Base-by-base conservation (phyloP, 352 stramenopile genomes). In the Phytophthora sojae region DNA sequence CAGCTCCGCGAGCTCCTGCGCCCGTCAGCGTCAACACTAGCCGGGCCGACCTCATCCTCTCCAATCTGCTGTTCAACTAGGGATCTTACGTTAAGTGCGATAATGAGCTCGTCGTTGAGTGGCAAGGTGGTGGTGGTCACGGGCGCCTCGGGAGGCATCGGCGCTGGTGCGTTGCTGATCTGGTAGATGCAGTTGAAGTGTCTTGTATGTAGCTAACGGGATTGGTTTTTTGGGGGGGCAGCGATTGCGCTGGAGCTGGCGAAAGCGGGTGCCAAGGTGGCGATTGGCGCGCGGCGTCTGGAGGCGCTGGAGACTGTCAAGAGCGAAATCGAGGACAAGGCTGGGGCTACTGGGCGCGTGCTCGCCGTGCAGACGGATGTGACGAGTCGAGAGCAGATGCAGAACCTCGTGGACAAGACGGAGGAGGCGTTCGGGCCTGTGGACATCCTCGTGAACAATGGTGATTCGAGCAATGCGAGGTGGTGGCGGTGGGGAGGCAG, bases 371-470 rank as follows among this genome's bases (percentile, higher is more conserved):
- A 73, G 54, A 85, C 77, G 2, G 86, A 93, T 29, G 86, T 92
- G 17, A 93, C 85, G 15, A 87, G 79, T 37, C 77, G 81, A 15
- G 71, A 85, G 29, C 69, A 65, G 58, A 50, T 92, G 39, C 79
- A 90, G 45, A 73, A 61, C 25, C 79, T 93, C 0, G 86, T 92
- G 21, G 57, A 69, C 21, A 83, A 70, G 51, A 75, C 82, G 15
- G 84, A 88, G 52, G 79, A 84, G 9, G 30, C 32, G 12, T 87
- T 96, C 35, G 88, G 86, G 6, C 79, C 83, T 11, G 76, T 97
- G 25, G 88, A 97, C 56, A 95, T 97, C 50, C 77, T 97, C 26
- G 82, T 98, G 15, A 97, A 96, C 76, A 96, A 96, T 65, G 81
- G 78, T 54, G n/a, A 3, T 35, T 11, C 25, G 25, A 21, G 21